These are phyloP conservation scores for Paramecium primaurelia DNA, from an alignment of 73 alveolate genomes.

Conservation along the genomic window DNA sequence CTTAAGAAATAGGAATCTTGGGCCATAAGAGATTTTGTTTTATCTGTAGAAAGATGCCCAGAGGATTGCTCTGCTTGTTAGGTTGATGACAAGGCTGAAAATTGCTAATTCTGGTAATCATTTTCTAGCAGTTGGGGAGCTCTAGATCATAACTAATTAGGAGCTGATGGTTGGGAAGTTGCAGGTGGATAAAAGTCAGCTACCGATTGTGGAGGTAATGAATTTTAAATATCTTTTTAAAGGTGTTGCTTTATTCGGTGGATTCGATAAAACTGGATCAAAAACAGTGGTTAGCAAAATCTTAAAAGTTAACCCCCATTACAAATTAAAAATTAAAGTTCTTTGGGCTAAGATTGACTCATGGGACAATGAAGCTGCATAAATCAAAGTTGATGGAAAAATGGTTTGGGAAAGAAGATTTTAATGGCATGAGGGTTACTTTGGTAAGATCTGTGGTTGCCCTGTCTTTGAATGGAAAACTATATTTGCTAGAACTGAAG, in stretches of 20 bases:
- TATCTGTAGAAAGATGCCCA: constrained; percentile 24
- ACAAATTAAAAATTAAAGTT: neutral
- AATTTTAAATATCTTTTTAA: neutral
- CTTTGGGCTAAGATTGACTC: constrained; percentile 25
- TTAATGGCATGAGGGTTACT: constrained; percentile 21
- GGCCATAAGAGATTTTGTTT: constrained; percentile 4
- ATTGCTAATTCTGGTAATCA: neutral
- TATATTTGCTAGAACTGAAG: neutral
- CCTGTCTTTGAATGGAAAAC: constrained; percentile 25
- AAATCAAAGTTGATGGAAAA: constrained; percentile 34
- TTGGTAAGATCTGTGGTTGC: neutral
- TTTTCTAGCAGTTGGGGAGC: neutral
- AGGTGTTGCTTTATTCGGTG: constrained; percentile 13
- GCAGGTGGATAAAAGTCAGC: neutral
- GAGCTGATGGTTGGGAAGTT: constrained; percentile 43
- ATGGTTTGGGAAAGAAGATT: neutral
- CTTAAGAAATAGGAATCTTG: neutral
- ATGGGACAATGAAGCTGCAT: constrained; percentile 44
- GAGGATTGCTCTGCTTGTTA: constrained; percentile 47
- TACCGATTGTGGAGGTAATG: neutral
- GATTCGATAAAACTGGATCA: neutral
- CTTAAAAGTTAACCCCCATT: neutral
- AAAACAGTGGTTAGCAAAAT: neutral
- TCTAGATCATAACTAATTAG: neutral
- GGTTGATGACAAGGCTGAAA: neutral